phyloP scores from a whole-genome alignment of 495 filamentous ascomycete species.

The Xylaria palmicola region DNA sequence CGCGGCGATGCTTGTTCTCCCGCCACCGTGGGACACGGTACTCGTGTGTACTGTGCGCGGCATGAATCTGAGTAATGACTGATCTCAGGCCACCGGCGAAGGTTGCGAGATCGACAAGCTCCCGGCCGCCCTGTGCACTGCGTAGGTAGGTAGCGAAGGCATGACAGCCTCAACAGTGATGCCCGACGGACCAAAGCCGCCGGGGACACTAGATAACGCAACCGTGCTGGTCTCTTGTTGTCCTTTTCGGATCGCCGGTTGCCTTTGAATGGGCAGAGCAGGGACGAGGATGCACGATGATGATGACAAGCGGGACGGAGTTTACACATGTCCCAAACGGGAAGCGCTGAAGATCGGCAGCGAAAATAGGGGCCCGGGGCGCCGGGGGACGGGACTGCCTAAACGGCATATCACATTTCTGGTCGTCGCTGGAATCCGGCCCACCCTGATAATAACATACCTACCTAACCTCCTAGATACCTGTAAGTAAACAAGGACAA shows the following conservation, averaged over 20 bases:
- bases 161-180: not conserved
- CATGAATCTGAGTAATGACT: not conserved
- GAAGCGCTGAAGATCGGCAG: not conserved
- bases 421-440: no score
- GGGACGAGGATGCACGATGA: not conserved
- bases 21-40: not conserved
- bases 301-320: slow-evolving; percentile 2
- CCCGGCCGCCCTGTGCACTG: no score
- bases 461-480: no score
- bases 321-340: not conserved
- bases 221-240: not conserved
- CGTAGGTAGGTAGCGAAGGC: not conserved
- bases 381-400: no score
- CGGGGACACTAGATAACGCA: not conserved
- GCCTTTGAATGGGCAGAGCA: not conserved
- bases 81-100: not conserved
- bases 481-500: no score
- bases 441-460: no score
- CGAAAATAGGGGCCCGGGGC: not conserved
- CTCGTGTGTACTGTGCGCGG: not conserved
- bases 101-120: not conserved
- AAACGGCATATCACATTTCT: no score
- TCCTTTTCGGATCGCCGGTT: not conserved
- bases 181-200: no score
- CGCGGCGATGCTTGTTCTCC: not conserved